phyloP scores from a whole-genome alignment of 2,329 filamentous ascomycete species.

The Cercospora zeina region DNA sequence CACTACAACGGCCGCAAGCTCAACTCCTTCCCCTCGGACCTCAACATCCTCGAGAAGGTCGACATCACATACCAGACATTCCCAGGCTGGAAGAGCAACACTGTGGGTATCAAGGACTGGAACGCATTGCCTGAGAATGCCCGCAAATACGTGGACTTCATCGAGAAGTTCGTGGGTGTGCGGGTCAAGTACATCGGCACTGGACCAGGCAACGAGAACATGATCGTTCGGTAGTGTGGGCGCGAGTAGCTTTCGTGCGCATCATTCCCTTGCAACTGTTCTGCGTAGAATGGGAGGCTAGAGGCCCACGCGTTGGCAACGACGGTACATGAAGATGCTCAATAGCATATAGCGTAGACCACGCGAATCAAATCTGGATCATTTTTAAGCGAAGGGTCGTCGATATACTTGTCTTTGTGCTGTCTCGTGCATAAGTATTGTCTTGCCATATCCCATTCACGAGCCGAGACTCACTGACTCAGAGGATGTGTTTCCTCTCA shows the following conservation, averaged over 20 bases:
- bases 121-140: slow-evolving; percentile 65
- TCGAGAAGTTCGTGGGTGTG: slow-evolving; percentile 66
- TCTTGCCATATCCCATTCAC: too few relatives aligned
- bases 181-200: slow-evolving; percentile 67
- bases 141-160: slow-evolving; percentile 65
- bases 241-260: neutral
- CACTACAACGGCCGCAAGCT: slow-evolving; percentile 57
- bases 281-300: neutral
- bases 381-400: too few relatives aligned
- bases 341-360: neutral
- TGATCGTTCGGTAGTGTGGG: slow-evolving; percentile 55
- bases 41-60: slow-evolving; percentile 57
- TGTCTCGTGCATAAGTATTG: too few relatives aligned
- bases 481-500: too few relatives aligned
- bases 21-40: slow-evolving; percentile 66
- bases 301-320: slow-evolving; percentile 7
- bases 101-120: slow-evolving; percentile 60
- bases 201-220: slow-evolving; percentile 64
- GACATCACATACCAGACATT: slow-evolving; percentile 69
- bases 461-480: too few relatives aligned
- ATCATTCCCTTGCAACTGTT: neutral
- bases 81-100: slow-evolving; percentile 68
- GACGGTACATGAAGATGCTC: neutral
- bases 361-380: neutral
- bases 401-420: too few relatives aligned